Evolutionary conservation across 164 flowering plant species (phyloP).

Genomic region (Macadamia integrifolia): DNA sequence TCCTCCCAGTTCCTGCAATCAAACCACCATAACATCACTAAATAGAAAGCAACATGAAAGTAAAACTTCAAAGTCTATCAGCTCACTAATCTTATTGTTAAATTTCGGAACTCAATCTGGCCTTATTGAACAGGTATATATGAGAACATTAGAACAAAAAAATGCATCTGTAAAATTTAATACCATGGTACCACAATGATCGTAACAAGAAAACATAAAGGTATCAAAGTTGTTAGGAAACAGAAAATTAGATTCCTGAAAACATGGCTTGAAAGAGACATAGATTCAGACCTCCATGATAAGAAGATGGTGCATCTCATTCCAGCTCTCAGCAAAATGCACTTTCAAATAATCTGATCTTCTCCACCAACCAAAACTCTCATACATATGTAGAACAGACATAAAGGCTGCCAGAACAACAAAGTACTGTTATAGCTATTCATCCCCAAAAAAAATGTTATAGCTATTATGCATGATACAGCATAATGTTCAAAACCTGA

Average conservation of each 20-base stretch:
- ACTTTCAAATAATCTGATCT: conserved; percentile 93
- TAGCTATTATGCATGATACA: conserved; percentile 1
- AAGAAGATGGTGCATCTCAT: conserved; percentile 98
- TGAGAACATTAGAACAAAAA: not conserved
- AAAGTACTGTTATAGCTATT: conserved; percentile 7
- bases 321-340: conserved; percentile 99
- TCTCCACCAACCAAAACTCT: conserved; percentile 99
- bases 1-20: conserved; percentile 87
- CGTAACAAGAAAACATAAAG: not conserved
- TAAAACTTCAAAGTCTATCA: not conserved
- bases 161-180: not conserved
- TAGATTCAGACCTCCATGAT: conserved; percentile 78
- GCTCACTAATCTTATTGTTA: not conserved
- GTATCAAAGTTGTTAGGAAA: not conserved
- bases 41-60: conserved; percentile 3
- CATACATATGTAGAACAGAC: conserved; percentile 93
- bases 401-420: conserved; percentile 66
- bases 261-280: not conserved
- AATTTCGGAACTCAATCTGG: no score
- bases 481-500: not conserved
- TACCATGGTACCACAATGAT: not conserved
- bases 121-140: no score
- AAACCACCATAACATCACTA: conserved; percentile 3
- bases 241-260: not conserved
- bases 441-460: no score